Base-by-base conservation (phyloP, 768 basidiomycete genomes). In the Amanita molliuscula region DNA sequence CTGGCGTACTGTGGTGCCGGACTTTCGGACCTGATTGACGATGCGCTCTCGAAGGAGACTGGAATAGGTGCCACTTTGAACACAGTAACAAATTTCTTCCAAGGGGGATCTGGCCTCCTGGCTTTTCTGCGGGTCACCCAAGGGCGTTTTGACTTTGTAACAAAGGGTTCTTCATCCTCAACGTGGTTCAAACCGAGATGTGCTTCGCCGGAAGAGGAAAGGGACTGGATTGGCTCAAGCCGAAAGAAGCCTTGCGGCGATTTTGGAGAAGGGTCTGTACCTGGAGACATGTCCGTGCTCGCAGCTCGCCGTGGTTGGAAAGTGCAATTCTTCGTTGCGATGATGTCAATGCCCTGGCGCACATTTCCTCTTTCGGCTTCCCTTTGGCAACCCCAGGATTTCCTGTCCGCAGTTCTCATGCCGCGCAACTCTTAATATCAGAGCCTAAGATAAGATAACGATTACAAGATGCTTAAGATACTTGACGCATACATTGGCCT, bases 61-160 rank as follows among this genome's bases (percentile, higher is more conserved):
- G 35, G 48, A 33, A 25, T 6, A 48, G 48, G 41, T 10, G 40
- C 33, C 13, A 50, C 31, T 41, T 23, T 50, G 49, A 50, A 50
- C 21, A 29, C 31, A 11, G 49, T 50, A n/a, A 50, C 49, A 25
- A 50, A 50, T 44, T 50, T 34, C 42, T 50, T 50, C 49, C 49
- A 50, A 8, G 49, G 49, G 31, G 49, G 49, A 1, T 50, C 49
- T 11, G 20, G 6, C 10, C 33, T 50, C 23, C 49, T 33, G 3
- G 49, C 35, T 28, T 44, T 50, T n/a, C 49, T 50, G 33, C 49
- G 49, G 10, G 49, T 35, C 11, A 50, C 41, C 49, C 49, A 50
- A 13, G 49, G 41, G 21, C 49, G 42, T 18, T 34, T 50, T 8
- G 28, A 26, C 15, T 50, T 13, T 3, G 49, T 8, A 2, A 50